Percentiles rank a stretch among this genome's conserved stretches.
Conservation (phyloP, 768 basidiomycete species). For the Hypholoma fasciculare region DNA sequence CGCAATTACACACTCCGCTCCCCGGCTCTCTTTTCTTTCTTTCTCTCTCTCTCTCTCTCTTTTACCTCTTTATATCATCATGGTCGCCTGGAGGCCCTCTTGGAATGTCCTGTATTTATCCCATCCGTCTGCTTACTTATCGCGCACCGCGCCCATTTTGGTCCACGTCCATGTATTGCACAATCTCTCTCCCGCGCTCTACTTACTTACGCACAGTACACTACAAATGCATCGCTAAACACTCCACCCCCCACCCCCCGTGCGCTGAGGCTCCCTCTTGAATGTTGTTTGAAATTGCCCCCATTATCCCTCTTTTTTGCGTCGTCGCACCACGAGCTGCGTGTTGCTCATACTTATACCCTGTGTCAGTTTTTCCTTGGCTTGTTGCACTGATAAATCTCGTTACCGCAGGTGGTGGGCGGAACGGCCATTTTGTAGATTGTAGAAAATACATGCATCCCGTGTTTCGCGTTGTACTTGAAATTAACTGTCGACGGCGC, state of each 20-base stretch:
- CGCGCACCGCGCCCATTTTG: not conserved
- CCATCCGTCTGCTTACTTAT: not conserved
- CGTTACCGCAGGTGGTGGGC: too few relatives aligned
- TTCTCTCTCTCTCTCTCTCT: not conserved
- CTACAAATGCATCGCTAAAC: slow-evolving; percentile 5
- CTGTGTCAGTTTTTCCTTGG: too few relatives aligned
- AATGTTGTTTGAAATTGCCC: too few relatives aligned
- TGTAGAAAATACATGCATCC: too few relatives aligned
- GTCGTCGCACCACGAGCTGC: too few relatives aligned
- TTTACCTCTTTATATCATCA: not conserved
- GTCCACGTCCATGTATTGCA: not conserved
- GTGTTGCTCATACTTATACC: too few relatives aligned
- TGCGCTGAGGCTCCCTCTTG: too few relatives aligned
- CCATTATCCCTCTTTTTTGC: too few relatives aligned
- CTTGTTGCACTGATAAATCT: too few relatives aligned
- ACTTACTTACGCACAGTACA: not conserved
- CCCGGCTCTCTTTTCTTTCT: not conserved
- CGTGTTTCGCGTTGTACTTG: too few relatives aligned
- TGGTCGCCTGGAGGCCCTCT: not conserved
- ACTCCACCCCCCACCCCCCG: not conserved
- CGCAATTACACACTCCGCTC: not conserved
- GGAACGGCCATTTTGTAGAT: too few relatives aligned
- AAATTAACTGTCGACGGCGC: too few relatives aligned
- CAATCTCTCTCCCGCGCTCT: not conserved
- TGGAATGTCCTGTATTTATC: slow-evolving; percentile 1